phyloP scores from a whole-genome alignment of 2,329 filamentous ascomycete genomes.

The Neofusicoccum ribis region DNA sequence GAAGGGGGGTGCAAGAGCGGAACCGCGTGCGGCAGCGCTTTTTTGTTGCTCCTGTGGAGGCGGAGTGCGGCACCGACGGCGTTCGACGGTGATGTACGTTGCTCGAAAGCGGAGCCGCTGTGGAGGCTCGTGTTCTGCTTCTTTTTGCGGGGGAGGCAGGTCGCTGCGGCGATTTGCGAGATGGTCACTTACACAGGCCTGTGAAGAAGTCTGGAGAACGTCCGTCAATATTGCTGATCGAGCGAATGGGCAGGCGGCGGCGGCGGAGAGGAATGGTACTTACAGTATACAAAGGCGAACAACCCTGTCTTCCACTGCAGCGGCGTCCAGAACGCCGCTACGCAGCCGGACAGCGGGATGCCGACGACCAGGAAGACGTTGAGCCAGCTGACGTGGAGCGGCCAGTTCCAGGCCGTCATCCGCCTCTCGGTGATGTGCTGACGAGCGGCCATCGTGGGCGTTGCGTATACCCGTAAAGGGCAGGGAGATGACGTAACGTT shows the following conservation, averaged over 20 bases:
- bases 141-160: not conserved
- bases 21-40: too few species aligned
- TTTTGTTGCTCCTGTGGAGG: too few species aligned
- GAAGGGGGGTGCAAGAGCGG: too few species aligned
- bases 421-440: constrained; percentile 78
- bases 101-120: too few species aligned
- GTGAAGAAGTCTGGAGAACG: constrained; percentile 65
- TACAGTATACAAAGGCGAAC: constrained; percentile 70
- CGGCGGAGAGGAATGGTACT: not conserved
- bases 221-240: not conserved
- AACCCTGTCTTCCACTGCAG: constrained; percentile 69
- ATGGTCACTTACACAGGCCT: constrained; percentile 51
- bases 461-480: not conserved
- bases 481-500: not conserved
- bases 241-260: not conserved
- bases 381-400: constrained; percentile 92
- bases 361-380: constrained; percentile 80
- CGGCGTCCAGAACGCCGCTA: constrained; percentile 76
- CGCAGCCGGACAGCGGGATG: constrained; percentile 71
- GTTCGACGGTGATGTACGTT: too few species aligned
- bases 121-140: too few species aligned
- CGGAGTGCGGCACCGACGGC: too few species aligned
- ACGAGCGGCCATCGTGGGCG: constrained; percentile 1
- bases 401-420: constrained; percentile 80
- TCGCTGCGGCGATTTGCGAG: not conserved